Conservation (phyloP, 805 yeast genomes). For the Yarrowia sp. region DNA sequence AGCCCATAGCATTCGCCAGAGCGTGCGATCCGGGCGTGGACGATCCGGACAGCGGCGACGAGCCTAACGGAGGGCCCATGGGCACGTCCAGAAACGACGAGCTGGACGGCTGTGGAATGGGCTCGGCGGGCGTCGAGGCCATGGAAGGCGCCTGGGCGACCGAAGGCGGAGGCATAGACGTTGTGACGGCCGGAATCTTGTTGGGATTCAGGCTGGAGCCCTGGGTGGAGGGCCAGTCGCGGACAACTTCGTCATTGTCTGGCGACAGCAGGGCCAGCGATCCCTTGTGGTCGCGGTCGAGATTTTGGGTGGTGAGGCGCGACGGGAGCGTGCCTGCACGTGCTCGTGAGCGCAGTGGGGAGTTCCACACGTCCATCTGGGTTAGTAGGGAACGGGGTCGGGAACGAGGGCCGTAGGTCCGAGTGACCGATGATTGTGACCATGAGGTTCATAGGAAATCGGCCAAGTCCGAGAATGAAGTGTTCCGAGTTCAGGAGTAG, state of each 20-base stretch:
- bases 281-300: conserved; percentile 33
- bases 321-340: conserved; percentile 82
- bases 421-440: no score
- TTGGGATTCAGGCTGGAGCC: conserved; percentile 24
- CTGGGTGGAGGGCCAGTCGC: conserved; percentile 8
- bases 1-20: conserved; percentile 13
- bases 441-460: no score
- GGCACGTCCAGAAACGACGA: conserved; percentile 16
- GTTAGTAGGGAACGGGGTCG: neutral
- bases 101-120: neutral
- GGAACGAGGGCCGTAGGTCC: no score
- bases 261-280: conserved; percentile 39
- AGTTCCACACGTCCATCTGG: conserved; percentile 27
- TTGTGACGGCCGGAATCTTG: conserved; percentile 35
- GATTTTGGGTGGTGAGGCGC: conserved; percentile 43
- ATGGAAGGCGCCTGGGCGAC: conserved; percentile 14
- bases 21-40: conserved; percentile 16
- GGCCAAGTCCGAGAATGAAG: no score
- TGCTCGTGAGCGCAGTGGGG: conserved; percentile 50
- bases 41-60: conserved; percentile 26
- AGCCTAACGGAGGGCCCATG: conserved; percentile 25
- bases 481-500: no score
- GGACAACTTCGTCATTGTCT: conserved; percentile 30
- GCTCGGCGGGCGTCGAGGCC: conserved; percentile 1
- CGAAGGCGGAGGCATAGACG: conserved; percentile 19